These are phyloP conservation scores for Eucalyptus shirleyi DNA, from an alignment of 345 rosid species.

Conservation along the genomic window DNA sequence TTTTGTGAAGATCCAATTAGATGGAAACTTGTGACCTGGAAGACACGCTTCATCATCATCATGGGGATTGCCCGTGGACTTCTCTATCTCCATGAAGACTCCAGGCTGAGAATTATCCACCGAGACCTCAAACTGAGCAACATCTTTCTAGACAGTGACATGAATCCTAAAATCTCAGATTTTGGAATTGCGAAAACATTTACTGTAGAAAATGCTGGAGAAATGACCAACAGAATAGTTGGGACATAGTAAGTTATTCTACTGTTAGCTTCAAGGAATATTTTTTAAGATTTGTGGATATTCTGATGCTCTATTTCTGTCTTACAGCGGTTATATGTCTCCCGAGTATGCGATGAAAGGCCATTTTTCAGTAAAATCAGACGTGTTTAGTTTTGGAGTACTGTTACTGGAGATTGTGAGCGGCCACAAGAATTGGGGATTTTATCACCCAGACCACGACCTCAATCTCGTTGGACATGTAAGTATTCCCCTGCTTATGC, in stretches of 20 bases:
- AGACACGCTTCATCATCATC: constrained; percentile 9
- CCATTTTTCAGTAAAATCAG: constrained; percentile 25
- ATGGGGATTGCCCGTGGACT: constrained; percentile 26
- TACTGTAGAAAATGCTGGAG: background rate
- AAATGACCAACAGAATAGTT: constrained; percentile 10
- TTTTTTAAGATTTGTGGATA: background rate
- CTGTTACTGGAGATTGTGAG: constrained; percentile 24
- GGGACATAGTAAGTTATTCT: constrained; percentile 22
- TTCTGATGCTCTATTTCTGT: background rate
- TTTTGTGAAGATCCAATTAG: background rate
- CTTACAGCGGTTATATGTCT: constrained; percentile 30
- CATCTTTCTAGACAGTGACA: constrained; percentile 6
- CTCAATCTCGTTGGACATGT: constrained; percentile 20
- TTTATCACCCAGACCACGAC: background rate
- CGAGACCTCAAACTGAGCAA: constrained; percentile 28
- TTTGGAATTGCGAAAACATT: constrained; percentile 27
- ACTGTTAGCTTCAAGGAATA: background rate
- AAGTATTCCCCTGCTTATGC: background rate
- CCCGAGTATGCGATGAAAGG: constrained; percentile 34
- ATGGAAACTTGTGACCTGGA: constrained; percentile 9
- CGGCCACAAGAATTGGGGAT: constrained; percentile 16
- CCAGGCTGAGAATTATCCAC: constrained; percentile 24
- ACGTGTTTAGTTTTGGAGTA: constrained; percentile 33
- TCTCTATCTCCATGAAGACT: constrained; percentile 26
- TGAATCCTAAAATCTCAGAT: constrained; percentile 30